Conservation (phyloP, 371 early-diverging fungal species). For the Gilbertella persicaria region DNA sequence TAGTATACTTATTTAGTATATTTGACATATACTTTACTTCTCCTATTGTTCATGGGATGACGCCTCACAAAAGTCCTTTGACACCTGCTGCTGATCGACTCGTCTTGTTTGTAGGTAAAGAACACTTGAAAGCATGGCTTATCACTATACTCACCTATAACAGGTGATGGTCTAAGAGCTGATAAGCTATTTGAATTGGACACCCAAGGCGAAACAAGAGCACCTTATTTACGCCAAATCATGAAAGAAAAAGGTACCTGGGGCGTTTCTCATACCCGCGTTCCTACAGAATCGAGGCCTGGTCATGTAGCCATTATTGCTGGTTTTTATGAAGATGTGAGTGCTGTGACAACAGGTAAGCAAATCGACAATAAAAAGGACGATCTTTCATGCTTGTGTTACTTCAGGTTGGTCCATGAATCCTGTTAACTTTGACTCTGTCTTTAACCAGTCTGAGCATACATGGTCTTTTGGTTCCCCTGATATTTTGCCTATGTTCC, state of each 20-base stretch:
- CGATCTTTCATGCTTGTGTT: background rate
- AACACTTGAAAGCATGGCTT: background rate
- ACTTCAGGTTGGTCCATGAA: constrained; percentile 92
- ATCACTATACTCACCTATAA: background rate
- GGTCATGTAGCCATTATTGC: constrained; percentile 97
- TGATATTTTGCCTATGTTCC: constrained; percentile 96
- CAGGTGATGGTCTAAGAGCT: constrained; percentile 92
- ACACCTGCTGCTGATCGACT: constrained; percentile 89
- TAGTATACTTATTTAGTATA: constrained; percentile 85
- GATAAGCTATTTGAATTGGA: constrained; percentile 84
- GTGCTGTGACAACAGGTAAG: constrained; percentile 91
- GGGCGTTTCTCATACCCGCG: constrained; percentile 95
- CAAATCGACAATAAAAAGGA: background rate
- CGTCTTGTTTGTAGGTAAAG: constrained; percentile 84
- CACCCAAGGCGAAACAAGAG: constrained; percentile 51
- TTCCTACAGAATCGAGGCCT: constrained; percentile 98
- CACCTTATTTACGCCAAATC: constrained; percentile 75
- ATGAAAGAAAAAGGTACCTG: constrained; percentile 72
- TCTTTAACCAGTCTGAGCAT: constrained; percentile 88
- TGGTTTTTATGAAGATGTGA: constrained; percentile 97
- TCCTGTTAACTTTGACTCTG: constrained; percentile 94
- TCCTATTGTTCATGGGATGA: constrained; percentile 97
- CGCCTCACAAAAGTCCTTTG: constrained; percentile 66
- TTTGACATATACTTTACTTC: constrained; percentile 98
- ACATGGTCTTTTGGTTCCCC: constrained; percentile 98